Conservation (phyloP, 129 eudicot species). For the Chrysanthemum makinoi region DNA sequence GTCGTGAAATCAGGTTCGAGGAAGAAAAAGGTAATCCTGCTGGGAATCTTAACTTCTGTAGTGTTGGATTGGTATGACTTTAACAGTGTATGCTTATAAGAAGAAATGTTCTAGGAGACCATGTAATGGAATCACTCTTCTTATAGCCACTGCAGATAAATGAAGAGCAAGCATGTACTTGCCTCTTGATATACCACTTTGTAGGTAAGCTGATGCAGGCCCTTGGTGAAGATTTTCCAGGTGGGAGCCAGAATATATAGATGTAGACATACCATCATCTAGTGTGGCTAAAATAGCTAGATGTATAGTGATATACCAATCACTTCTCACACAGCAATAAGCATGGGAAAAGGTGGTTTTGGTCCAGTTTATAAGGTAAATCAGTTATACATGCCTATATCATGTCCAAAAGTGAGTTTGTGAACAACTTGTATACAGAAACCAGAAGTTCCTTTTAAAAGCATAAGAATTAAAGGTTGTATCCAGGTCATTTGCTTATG, state of each 20-base stretch:
- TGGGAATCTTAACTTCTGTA: not conserved
- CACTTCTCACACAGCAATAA: constrained; percentile 14
- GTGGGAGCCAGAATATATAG: not conserved
- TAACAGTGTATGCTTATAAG: not conserved
- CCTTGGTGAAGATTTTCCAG: constrained; percentile 11
- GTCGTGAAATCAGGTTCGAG: not conserved
- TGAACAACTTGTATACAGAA: not conserved
- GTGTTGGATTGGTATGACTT: not conserved
- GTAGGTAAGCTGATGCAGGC: not conserved
- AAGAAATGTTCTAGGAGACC: not conserved
- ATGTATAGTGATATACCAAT: not conserved
- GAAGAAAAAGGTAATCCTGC: not conserved
- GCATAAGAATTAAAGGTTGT: too few relatives aligned
- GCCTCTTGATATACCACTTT: not conserved
- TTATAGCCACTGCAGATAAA: not conserved
- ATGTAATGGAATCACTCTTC: not conserved
- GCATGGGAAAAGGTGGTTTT: constrained; percentile 30
- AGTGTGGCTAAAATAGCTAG: constrained; percentile 19
- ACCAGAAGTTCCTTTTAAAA: not conserved
- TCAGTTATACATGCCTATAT: not conserved
- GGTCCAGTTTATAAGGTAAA: constrained; percentile 33
- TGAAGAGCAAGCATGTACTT: too few relatives aligned
- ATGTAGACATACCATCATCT: constrained; percentile 7
- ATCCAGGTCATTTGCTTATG: too few relatives aligned
- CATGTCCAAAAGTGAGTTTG: not conserved